Base-by-base conservation (phyloP, 2,329 filamentous ascomycete genomes). In the Chaetomium olivaceum region DNA sequence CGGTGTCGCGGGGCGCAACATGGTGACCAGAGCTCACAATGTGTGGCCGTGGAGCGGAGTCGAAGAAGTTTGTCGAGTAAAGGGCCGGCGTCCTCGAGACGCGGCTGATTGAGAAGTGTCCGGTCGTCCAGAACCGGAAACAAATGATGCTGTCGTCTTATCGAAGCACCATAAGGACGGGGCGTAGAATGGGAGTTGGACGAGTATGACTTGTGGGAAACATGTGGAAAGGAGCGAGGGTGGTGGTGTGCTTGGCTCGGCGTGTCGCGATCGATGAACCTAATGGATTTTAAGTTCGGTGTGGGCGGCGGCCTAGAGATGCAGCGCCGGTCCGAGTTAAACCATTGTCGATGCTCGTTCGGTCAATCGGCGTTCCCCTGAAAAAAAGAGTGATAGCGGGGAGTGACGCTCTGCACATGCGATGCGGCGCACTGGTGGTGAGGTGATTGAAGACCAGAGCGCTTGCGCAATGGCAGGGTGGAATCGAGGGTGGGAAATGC, bases 1-100 rank as follows among this genome's bases (percentile, higher is more conserved):
- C 71, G 95, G 94, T 67, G 95, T 98, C 68, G 95, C 94, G 68
- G 95, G 93, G 75, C 93, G 91, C 77, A 98, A 83, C 87, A 96
- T 92, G 81, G 80, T 88, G 81, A 75, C 73, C 71, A 69, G 31
- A n/a, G 19, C 48, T 59, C 21, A 57, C 51, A 29, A 60, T 52
- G 48, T 19, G 43, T 16, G 12, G 43, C 54, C 51, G 56, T 33
- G 43, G 46, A 50, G 27, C 39, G 16, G 51, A 55, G 27, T 48
- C 12, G 27, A 21, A 39, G 59, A 29, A 57, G 61, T 43, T 62
- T 5, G 62, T 43, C 54, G 23, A 57, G 63, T 52, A 48, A n/a
- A 67, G 70, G 64, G 79, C 79, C 79, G 70, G 77, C 79, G 80
- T 75, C 80, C 67, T 79, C 73, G 77, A 80, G 80, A 81, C 79